Base-by-base conservation (phyloP, 306 rosid species). In the Pyrus betulifolia region DNA sequence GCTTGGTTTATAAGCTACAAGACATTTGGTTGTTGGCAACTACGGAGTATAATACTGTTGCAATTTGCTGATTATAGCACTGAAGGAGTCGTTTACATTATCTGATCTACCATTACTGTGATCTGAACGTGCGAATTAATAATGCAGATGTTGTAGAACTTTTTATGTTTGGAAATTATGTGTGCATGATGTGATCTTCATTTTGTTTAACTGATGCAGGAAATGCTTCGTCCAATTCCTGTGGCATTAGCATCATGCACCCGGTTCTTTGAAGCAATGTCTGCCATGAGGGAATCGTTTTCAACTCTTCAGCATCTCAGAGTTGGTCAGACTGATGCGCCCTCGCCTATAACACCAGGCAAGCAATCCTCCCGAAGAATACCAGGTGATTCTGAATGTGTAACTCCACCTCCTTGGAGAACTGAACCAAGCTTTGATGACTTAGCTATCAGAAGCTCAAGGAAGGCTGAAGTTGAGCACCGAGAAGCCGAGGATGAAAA, bases 221-320 rank as follows among this genome's bases (percentile, higher is more conserved):
- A 95, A 84, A 95, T 92, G 97, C 97, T 95, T 74, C 96, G 97
- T 30, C 99, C 99, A 17, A 95, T 95, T 76, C 99, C 97, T 17
- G 91, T 89, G 44, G 97, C 99, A 25, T 85, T 92, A 75, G 99
- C 99, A 71, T 92, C 97, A 21, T 92, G 99, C 85, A 90, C 97
- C 46, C 85, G 97, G 72, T 95, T 92, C 74, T 92, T 95, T 44
- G 97, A 92, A 87, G 99, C 97, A 79, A 95, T 95, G 99, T 90
- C 93, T 65, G 99, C 99, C 44, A 95, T 89, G 91, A 88, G 97
- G 82, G 98, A 95, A 80, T 95, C 97, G 13, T 92, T 95, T 82
- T 89, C 97, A 62, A 80, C 97, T 22, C 96, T 95, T 65, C 96
- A 95, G 63, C 84, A 92, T 78, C 86, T 95, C 73, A 88, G 97